These are phyloP conservation scores for Toxicodendron radicans DNA, from an alignment of 345 rosid genomes.

Conservation along the genomic window DNA sequence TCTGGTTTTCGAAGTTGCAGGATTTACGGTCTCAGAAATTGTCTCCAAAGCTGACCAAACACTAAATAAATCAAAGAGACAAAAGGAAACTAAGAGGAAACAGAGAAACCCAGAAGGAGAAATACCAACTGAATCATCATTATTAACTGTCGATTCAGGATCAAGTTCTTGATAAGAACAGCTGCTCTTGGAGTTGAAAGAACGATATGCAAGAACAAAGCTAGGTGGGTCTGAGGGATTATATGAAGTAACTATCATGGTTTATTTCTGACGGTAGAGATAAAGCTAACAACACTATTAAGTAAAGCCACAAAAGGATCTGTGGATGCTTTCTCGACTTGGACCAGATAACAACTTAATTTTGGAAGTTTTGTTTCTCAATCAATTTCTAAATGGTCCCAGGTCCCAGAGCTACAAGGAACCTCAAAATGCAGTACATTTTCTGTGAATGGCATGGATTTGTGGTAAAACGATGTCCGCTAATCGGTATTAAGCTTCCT, in stretches of 20 bases:
- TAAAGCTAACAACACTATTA: neutral
- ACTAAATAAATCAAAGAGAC: constrained; percentile 43
- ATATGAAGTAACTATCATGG: neutral
- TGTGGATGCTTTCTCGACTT: neutral
- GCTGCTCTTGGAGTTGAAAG: neutral
- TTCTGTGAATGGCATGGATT: neutral
- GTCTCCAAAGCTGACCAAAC: constrained; percentile 82
- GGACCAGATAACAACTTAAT: neutral
- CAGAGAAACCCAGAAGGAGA: constrained; percentile 21
- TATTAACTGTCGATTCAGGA: neutral
- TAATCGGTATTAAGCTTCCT: too few relatives aligned
- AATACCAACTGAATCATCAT: constrained; percentile 21
- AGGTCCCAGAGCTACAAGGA: neutral
- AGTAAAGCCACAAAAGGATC: neutral
- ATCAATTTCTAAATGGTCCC: neutral
- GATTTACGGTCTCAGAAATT: constrained; percentile 84
- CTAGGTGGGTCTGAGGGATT: neutral
- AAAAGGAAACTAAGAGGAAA: constrained; percentile 50
- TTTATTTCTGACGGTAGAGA: neutral
- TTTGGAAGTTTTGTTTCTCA: neutral
- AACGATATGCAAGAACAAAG: neutral
- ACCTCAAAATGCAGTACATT: neutral
- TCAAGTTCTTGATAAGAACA: neutral
- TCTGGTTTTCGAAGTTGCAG: constrained; percentile 66
- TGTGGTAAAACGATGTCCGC: too few relatives aligned